Percentiles rank a stretch among this genome's conserved stretches.
Conservation (phyloP, 306 rosid species). For the Ormosia emarginata region DNA sequence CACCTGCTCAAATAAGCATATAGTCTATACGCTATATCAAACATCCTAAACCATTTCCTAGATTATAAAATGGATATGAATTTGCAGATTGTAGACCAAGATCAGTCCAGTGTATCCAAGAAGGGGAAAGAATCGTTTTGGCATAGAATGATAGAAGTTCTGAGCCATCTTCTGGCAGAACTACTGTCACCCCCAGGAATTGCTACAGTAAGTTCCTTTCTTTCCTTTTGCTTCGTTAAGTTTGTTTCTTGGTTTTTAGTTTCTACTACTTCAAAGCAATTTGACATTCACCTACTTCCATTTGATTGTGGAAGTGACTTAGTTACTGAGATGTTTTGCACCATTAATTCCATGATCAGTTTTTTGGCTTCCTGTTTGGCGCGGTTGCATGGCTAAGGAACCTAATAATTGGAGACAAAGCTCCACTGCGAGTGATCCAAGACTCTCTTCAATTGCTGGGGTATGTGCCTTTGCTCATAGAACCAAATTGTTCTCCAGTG, state of each 20-base stretch:
- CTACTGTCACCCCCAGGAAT: constrained; percentile 76
- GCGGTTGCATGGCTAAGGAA: constrained; percentile 55
- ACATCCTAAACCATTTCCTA: background rate
- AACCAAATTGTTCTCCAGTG: background rate
- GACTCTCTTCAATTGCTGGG: constrained; percentile 62
- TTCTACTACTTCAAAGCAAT: background rate
- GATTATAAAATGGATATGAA: background rate
- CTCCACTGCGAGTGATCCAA: constrained; percentile 75
- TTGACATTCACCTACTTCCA: background rate
- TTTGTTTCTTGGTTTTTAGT: background rate
- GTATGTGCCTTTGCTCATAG: constrained; percentile 33
- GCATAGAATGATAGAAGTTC: constrained; percentile 28
- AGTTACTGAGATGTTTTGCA: background rate
- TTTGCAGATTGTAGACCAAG: constrained; percentile 41
- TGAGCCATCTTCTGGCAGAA: constrained; percentile 44
- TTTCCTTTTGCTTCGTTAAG: background rate
- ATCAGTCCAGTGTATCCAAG: background rate
- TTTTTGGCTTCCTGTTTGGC: constrained; percentile 74
- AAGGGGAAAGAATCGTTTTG: constrained; percentile 29
- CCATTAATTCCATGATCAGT: constrained; percentile 39
- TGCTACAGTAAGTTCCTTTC: constrained; percentile 60
- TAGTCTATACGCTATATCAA: background rate
- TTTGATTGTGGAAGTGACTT: background rate
- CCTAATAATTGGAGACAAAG: constrained; percentile 55
- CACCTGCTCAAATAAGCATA: background rate